phyloP scores from a whole-genome alignment of 169 alveolate species.

The Besnoitia besnoiti region DNA sequence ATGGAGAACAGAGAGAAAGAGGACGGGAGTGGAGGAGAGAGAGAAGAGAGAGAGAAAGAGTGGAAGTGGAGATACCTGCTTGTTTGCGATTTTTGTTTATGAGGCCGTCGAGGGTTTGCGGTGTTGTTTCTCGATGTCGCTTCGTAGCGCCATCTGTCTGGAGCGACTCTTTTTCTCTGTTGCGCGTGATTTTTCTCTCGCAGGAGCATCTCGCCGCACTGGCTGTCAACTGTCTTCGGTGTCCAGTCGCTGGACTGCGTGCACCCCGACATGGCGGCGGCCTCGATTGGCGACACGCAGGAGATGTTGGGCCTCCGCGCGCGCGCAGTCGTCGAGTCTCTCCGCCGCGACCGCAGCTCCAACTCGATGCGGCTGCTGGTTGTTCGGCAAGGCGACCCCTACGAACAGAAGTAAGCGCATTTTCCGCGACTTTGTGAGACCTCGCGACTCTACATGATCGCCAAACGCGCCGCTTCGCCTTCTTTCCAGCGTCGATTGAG shows the following conservation, averaged over 20 bases:
- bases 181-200: background rate
- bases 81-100: too few relatives aligned
- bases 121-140: background rate
- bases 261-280: conserved; percentile 84
- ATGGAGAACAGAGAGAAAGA: too few relatives aligned
- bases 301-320: conserved; percentile 79
- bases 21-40: background rate
- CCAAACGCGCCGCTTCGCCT: too few relatives aligned
- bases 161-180: background rate
- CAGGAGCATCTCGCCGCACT: conserved; percentile 79
- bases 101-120: too few relatives aligned
- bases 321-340: conserved; percentile 73
- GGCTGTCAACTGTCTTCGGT: conserved; percentile 84
- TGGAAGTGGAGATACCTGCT: too few relatives aligned
- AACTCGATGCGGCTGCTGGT: conserved; percentile 79
- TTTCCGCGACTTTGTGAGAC: too few relatives aligned
- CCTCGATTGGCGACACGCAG: conserved; percentile 72
- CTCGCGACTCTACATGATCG: too few relatives aligned
- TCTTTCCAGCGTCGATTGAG: too few relatives aligned
- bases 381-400: conserved; percentile 83
- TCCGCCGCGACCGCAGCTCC: conserved; percentile 75
- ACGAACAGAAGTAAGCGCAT: conserved; percentile 76
- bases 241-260: conserved; percentile 81
- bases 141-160: background rate
- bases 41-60: background rate